A percentile compares a stretch with the other conserved stretches of the same genome.
phyloP scores from a whole-genome alignment of 176 grass and related monocot genomes.

The Oryza longistaminata region DNA sequence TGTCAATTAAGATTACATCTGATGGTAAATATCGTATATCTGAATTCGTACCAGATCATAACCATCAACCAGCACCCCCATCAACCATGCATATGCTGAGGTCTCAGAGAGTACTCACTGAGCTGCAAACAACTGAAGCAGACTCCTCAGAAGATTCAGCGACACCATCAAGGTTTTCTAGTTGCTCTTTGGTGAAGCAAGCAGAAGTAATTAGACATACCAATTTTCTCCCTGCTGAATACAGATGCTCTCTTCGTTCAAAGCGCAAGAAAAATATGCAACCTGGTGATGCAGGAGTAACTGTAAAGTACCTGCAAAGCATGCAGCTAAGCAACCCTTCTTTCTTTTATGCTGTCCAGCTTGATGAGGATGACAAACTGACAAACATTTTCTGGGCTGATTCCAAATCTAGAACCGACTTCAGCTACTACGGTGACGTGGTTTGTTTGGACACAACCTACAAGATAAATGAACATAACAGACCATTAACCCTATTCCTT shows the following conservation, averaged over 20 bases:
- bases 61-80: conserved; percentile 88
- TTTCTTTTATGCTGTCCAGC: conserved; percentile 83
- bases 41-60: conserved; percentile 84
- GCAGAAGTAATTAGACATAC: conserved; percentile 39
- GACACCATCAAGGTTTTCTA: conserved; percentile 50
- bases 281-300: conserved; percentile 69
- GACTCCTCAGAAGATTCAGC: conserved; percentile 80
- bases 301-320: conserved; percentile 79
- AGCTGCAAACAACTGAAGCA: conserved; percentile 66
- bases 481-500: conserved; percentile 70
- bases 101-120: conserved; percentile 79
- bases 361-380: conserved; percentile 90
- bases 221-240: conserved; percentile 62
- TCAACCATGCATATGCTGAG: conserved; percentile 93
- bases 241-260: conserved; percentile 63
- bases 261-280: conserved; percentile 93
- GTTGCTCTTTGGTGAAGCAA: conserved; percentile 39
- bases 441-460: conserved; percentile 81
- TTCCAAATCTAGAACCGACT: conserved; percentile 73
- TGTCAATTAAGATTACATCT: conserved; percentile 86
- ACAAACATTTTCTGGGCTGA: conserved; percentile 93
- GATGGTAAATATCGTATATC: conserved; percentile 61
- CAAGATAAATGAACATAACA: conserved; percentile 76
- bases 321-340: conserved; percentile 70
- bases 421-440: conserved; percentile 70